Evolutionary conservation across 75 land plant species (phyloP).

Genomic region (Azolla pinnata): DNA sequence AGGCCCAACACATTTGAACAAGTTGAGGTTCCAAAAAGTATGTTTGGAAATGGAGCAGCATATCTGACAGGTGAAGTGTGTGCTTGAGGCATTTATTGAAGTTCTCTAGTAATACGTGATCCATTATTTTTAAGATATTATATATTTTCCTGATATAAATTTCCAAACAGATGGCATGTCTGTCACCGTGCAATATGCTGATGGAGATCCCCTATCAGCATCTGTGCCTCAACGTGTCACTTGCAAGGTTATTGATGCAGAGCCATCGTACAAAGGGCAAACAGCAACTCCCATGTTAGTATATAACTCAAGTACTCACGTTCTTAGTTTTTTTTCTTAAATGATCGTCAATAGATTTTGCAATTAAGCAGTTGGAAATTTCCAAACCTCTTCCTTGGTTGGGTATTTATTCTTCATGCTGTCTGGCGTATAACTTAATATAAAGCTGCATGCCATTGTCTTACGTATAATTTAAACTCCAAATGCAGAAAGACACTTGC

Average conservation of each 20-base stretch:
- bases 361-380: too few species aligned
- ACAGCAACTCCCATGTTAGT: conserved; percentile 66
- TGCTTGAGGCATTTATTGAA: background rate
- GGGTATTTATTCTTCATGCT: too few species aligned
- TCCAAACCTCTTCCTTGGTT: too few species aligned
- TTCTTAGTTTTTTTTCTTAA: too few species aligned
- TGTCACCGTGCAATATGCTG: conserved; percentile 46
- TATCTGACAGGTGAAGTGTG: conserved; percentile 56
- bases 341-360: too few species aligned
- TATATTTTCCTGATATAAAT: too few species aligned
- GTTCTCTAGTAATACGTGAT: background rate
- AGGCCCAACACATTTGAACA: conserved; percentile 81
- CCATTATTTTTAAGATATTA: background rate
- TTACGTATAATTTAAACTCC: too few species aligned
- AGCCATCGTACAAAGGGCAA: conserved; percentile 52
- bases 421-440: too few species aligned
- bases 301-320: too few species aligned
- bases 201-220: conserved; percentile 70
- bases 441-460: too few species aligned
- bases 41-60: conserved; percentile 65
- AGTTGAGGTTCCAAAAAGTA: conserved; percentile 47
- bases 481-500: too few species aligned
- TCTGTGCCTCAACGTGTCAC: conserved; percentile 69
- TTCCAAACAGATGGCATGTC: conserved; percentile 65
- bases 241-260: conserved; percentile 75